phyloP scores from a whole-genome alignment of 495 filamentous ascomycete genomes.

The Trichoderma orchidacearum region DNA sequence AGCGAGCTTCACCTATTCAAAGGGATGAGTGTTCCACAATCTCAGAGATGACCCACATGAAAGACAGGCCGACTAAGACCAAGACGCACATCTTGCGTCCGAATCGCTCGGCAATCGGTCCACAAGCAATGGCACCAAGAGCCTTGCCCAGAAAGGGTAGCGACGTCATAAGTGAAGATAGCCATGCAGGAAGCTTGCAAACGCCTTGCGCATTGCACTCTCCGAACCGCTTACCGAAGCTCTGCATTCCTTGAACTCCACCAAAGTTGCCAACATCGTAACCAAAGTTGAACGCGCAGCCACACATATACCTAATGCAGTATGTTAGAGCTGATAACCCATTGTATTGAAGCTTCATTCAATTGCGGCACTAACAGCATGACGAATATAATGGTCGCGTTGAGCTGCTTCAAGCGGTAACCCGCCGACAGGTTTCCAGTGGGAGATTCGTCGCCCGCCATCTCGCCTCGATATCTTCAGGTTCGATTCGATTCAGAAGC shows the following conservation, averaged over 20 bases:
- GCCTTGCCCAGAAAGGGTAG: conserved; percentile 9
- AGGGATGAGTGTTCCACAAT: no score
- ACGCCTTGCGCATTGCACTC: conserved; percentile 4
- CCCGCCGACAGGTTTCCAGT: background rate
- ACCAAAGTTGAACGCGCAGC: conserved; percentile 9
- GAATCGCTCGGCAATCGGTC: conserved; percentile 8
- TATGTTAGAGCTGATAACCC: no score
- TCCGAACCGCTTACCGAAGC: conserved; percentile 7
- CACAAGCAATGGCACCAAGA: conserved; percentile 7
- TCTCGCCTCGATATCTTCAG: background rate
- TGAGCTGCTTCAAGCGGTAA: conserved; percentile 7
- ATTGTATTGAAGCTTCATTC: background rate
- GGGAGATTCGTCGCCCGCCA: background rate
- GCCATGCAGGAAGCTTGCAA: conserved; percentile 7
- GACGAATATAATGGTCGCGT: conserved; percentile 7
- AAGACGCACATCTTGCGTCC: conserved; percentile 7
- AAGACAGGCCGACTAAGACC: conserved; percentile 1
- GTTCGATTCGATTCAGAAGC: background rate
- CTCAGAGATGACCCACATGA: background rate
- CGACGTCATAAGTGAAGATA: conserved; percentile 10
- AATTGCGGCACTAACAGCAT: conserved; percentile 4
- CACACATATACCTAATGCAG: conserved; percentile 4
- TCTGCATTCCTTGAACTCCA: conserved; percentile 8
- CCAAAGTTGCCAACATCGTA: conserved; percentile 11
- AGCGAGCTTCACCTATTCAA: no score